Percentiles rank a stretch among this genome's conserved stretches.
Evolutionary conservation across 805 yeast genomes (phyloP).

Genomic region (Candida hispaniensis): DNA sequence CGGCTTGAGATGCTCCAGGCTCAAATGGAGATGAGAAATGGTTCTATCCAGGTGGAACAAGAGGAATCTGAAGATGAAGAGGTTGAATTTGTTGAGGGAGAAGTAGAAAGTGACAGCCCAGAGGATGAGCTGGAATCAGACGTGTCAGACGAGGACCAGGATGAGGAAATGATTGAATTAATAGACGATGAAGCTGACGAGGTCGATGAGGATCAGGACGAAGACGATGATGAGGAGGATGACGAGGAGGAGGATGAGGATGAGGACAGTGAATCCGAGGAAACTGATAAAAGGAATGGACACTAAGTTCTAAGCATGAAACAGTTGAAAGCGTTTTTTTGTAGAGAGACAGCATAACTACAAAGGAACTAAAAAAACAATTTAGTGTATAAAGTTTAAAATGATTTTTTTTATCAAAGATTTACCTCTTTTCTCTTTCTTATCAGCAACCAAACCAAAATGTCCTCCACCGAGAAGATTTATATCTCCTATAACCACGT

Average conservation of each 20-base stretch:
- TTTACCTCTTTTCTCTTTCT: not conserved
- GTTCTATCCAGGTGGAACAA: conserved; percentile 32
- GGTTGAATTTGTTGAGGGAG: conserved; percentile 32
- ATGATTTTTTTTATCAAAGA: not conserved
- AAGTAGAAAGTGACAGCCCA: too few species aligned
- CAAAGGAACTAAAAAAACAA: too few species aligned
- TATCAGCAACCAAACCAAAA: not conserved
- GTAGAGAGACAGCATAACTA: too few species aligned
- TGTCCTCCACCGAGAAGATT: conserved; percentile 27
- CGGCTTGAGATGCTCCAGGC: conserved; percentile 64
- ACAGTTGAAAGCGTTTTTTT: too few species aligned
- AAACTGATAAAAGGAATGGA: conserved; percentile 9
- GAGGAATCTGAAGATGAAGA: conserved; percentile 27
- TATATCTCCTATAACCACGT: conserved; percentile 71
- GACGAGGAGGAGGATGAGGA: conserved; percentile 30
- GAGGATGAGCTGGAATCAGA: conserved; percentile 41
- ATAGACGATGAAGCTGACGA: conserved; percentile 39
- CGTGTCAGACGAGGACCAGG: conserved; percentile 29
- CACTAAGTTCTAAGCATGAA: too few species aligned
- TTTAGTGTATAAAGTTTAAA: too few species aligned
- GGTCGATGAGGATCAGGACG: conserved; percentile 31
- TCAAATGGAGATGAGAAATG: conserved; percentile 61
- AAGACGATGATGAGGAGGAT: conserved; percentile 31
- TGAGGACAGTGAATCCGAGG: conserved; percentile 16
- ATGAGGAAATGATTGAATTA: conserved; percentile 24